Conservation (phyloP, 148 eudicot genomes). For the Limonium bicolor region DNA sequence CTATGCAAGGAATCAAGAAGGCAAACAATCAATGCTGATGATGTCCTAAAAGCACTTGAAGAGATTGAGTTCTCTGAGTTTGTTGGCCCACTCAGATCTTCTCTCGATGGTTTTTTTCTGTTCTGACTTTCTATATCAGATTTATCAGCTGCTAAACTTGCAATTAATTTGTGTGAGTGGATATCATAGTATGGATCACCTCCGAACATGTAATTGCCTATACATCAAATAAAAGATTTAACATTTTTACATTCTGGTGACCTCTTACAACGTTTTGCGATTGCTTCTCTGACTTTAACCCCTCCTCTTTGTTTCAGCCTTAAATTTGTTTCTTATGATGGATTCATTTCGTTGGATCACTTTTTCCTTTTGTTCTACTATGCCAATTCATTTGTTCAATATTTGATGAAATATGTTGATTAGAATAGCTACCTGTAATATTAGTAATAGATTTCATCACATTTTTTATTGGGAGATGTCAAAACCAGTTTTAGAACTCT, state of each 20-base stretch:
- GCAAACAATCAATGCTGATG: slow-evolving; percentile 77
- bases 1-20: slow-evolving; percentile 73
- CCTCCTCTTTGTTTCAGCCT: too few species aligned
- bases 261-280: neutral
- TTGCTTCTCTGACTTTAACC: neutral
- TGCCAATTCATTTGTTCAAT: too few species aligned
- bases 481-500: too few species aligned
- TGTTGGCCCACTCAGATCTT: slow-evolving; percentile 45
- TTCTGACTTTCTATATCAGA: neutral
- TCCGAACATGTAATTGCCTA: neutral
- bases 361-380: too few species aligned
- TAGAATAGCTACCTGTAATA: too few species aligned
- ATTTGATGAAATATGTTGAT: too few species aligned
- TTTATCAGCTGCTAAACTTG: neutral
- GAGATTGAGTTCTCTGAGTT: slow-evolving; percentile 83
- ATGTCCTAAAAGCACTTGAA: slow-evolving; percentile 75
- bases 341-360: too few species aligned
- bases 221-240: neutral
- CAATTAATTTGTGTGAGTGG: neutral
- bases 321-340: too few species aligned
- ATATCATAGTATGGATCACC: neutral
- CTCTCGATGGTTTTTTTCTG: slow-evolving; percentile 48
- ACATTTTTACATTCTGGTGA: neutral
- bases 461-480: too few species aligned
- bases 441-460: too few species aligned